Conservation (phyloP, 345 rosid genomes). For the Rhizophora apiculata region DNA sequence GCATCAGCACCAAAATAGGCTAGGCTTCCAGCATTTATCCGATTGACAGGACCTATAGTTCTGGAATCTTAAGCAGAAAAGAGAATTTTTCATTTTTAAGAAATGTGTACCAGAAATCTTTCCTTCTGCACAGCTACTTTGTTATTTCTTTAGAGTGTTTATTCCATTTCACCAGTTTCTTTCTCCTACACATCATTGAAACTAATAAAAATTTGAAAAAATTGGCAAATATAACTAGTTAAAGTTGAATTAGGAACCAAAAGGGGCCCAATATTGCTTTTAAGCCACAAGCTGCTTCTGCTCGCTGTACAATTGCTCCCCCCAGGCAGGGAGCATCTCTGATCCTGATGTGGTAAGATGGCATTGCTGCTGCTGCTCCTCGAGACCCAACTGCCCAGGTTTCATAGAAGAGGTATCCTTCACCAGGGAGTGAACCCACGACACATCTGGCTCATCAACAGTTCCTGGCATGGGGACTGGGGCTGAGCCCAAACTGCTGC, state of each 20-base stretch:
- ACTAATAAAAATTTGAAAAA: slow-evolving; percentile 35
- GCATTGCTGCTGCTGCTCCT: slow-evolving; percentile 39
- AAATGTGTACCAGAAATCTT: slow-evolving; percentile 22
- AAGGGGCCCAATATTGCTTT: slow-evolving; percentile 19
- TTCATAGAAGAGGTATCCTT: slow-evolving; percentile 43
- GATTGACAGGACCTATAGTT: not conserved
- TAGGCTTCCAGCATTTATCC: slow-evolving; percentile 7
- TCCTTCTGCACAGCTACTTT: slow-evolving; percentile 19
- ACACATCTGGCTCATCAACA: slow-evolving; percentile 61
- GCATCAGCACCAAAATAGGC: slow-evolving; percentile 8
- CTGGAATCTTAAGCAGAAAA: slow-evolving; percentile 4
- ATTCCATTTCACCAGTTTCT: slow-evolving; percentile 7
- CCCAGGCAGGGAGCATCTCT: slow-evolving; percentile 58
- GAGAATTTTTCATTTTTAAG: not conserved
- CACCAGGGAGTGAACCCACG: slow-evolving; percentile 76
- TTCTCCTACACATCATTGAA: slow-evolving; percentile 18
- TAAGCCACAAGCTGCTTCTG: slow-evolving; percentile 80
- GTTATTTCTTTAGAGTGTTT: not conserved
- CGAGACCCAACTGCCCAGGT: slow-evolving; percentile 26
- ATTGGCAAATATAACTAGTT: slow-evolving; percentile 33
- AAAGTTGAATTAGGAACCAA: slow-evolving; percentile 27
- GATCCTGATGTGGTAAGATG: slow-evolving; percentile 32
- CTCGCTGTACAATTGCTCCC: slow-evolving; percentile 74
- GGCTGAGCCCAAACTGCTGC: slow-evolving; percentile 21
- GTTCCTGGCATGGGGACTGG: slow-evolving; percentile 21